These are phyloP conservation scores for Paecilomyces fulvus DNA, from an alignment of 2,329 filamentous ascomycete genomes.

Conservation along the genomic window DNA sequence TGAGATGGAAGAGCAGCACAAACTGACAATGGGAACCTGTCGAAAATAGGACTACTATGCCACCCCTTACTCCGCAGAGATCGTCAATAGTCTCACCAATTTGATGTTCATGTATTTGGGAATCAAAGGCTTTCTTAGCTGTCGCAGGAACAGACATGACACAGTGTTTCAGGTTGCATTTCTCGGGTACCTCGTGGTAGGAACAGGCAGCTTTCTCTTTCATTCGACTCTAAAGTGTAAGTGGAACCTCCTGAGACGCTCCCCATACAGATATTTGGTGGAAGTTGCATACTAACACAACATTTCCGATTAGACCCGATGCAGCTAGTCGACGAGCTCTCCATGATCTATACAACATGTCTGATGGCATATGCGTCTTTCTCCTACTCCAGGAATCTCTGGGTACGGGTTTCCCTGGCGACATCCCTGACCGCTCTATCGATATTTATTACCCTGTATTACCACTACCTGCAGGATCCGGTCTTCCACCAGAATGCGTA, in stretches of 20 bases:
- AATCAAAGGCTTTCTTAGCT: slow-evolving; percentile 64
- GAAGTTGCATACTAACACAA: neutral
- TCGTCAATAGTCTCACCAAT: slow-evolving; percentile 77
- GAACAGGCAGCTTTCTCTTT: slow-evolving; percentile 54
- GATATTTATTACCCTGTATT: slow-evolving; percentile 68
- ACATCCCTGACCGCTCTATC: slow-evolving; percentile 48
- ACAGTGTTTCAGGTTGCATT: slow-evolving; percentile 64
- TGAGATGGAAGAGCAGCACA: neutral
- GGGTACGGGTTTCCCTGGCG: slow-evolving; percentile 48
- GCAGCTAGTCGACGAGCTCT: slow-evolving; percentile 63
- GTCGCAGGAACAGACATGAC: slow-evolving; percentile 63
- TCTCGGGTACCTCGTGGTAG: slow-evolving; percentile 53
- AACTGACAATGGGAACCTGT: slow-evolving; percentile 9
- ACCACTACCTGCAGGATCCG: slow-evolving; percentile 74
- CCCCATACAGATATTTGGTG: neutral
- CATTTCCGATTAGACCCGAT: slow-evolving; percentile 49
- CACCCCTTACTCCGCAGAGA: slow-evolving; percentile 66
- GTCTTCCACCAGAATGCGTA: slow-evolving; percentile 77
- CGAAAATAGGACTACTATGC: slow-evolving; percentile 61
- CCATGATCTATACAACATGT: slow-evolving; percentile 65
- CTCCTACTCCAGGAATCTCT: slow-evolving; percentile 53
- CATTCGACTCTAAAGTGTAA: slow-evolving; percentile 56
- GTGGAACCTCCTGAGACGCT: slow-evolving; percentile 10
- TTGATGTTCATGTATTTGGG: slow-evolving; percentile 72
- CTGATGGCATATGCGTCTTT: slow-evolving; percentile 68